Evolutionary conservation across 441 rosid species (phyloP).

Genomic region (Croton setiger): DNA sequence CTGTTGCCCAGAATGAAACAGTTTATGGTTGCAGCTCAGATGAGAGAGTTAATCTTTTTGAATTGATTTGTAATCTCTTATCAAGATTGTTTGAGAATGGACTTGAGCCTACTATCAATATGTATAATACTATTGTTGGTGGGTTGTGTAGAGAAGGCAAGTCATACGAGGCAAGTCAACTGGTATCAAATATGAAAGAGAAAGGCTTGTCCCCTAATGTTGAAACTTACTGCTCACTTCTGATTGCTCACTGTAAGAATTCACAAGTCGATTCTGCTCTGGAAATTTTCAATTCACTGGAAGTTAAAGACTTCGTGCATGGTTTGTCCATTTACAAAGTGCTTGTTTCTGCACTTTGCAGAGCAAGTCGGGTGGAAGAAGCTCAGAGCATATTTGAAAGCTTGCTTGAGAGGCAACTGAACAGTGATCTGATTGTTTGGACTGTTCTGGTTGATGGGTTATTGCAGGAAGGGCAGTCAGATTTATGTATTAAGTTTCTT

Average conservation of each 20-base stretch:
- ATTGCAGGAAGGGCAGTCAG: conserved; percentile 40
- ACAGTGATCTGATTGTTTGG: conserved; percentile 58
- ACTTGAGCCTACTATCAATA: conserved; percentile 39
- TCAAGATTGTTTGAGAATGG: conserved; percentile 43
- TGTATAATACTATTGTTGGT: conserved; percentile 33
- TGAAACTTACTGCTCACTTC: conserved; percentile 36
- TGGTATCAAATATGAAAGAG: conserved; percentile 47
- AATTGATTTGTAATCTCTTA: conserved; percentile 37
- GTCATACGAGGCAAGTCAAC: conserved; percentile 39
- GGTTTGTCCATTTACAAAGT: conserved; percentile 33
- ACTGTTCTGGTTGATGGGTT: conserved; percentile 60
- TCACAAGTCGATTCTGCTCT: conserved; percentile 46
- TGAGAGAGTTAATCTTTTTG: conserved; percentile 26
- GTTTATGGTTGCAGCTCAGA: conserved; percentile 29
- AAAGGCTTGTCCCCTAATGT: conserved; percentile 40
- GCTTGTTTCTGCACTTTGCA: conserved; percentile 51
- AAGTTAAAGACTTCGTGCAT: conserved; percentile 27
- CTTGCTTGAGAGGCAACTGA: conserved; percentile 43
- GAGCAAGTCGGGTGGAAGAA: conserved; percentile 31
- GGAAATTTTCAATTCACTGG: conserved; percentile 33
- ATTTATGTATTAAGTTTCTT: conserved; percentile 45
- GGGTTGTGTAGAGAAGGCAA: conserved; percentile 57
- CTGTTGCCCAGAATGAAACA: conserved; percentile 38
- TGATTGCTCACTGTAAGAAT: conserved; percentile 44
- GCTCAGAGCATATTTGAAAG: conserved; percentile 41